A percentile compares a stretch with the other conserved stretches of the same genome.
Evolutionary conservation across 2,329 filamentous ascomycete species (phyloP).

Genomic region (Diplodia sapinea): DNA sequence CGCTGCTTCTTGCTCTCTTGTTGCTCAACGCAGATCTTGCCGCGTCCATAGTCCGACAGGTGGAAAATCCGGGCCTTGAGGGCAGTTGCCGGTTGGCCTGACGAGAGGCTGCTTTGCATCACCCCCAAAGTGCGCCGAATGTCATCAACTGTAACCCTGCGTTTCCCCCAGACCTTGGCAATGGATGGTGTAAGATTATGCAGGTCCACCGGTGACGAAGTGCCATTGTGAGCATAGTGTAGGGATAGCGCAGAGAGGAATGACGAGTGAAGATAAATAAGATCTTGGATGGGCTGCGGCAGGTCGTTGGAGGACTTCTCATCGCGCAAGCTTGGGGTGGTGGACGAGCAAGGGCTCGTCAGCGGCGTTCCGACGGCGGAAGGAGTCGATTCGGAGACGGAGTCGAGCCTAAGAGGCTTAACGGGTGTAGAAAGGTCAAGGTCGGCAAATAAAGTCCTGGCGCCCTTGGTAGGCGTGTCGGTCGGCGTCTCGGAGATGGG

Average conservation of each 20-base stretch:
- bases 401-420: slow-evolving; percentile 36
- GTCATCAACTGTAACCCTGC: slow-evolving; percentile 54
- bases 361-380: slow-evolving; percentile 43
- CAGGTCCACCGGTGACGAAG: slow-evolving; percentile 52
- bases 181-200: slow-evolving; percentile 48
- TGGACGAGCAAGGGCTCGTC: slow-evolving; percentile 32
- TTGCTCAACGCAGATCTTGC: slow-evolving; percentile 52
- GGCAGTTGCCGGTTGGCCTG: slow-evolving; percentile 26
- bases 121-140: slow-evolving; percentile 55
- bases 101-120: slow-evolving; percentile 34
- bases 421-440: slow-evolving; percentile 33
- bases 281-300: slow-evolving; percentile 51
- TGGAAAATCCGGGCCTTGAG: slow-evolving; percentile 42
- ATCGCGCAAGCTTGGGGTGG: slow-evolving; percentile 31
- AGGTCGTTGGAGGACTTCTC: slow-evolving; percentile 37
- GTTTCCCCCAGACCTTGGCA: slow-evolving; percentile 54
- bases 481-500: slow-evolving; percentile 37
- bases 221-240: slow-evolving; percentile 58
- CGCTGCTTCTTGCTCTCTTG: slow-evolving; percentile 41
- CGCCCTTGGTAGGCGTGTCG: slow-evolving; percentile 44
- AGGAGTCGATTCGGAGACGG: slow-evolving; percentile 29
- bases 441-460: slow-evolving; percentile 43
- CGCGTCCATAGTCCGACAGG: slow-evolving; percentile 52
- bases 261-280: slow-evolving; percentile 54
- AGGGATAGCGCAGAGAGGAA: slow-evolving; percentile 58